Base-by-base conservation (phyloP, 176 grass and related monocot genomes). In the Microstegium vimineum region DNA sequence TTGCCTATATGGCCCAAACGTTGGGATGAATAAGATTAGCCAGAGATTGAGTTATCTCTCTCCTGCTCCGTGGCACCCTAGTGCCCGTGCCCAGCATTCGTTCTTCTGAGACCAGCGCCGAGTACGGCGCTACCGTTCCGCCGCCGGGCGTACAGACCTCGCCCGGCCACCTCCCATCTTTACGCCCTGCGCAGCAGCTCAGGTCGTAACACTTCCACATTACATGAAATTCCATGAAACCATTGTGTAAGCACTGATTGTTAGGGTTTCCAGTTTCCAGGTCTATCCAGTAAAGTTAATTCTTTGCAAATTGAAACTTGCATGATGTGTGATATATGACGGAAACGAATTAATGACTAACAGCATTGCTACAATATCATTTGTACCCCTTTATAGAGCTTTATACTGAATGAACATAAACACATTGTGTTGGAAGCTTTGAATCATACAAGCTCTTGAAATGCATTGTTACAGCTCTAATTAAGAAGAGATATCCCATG, bases 191-290 rank as follows among this genome's bases (percentile, higher is more conserved):
- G n/a, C n/a, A n/a, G n/a, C n/a, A n/a, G n/a, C n/a, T n/a, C n/a
- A n/a, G n/a, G n/a, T n/a, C n/a, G n/a, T n/a, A n/a, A n/a, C n/a
- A n/a, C n/a, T 82, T 78, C 20, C 51, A 40, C 47, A 70, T 73
- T 74, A 79, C 12, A 78, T 82, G 30, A 67, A 56, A 56, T 80
- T 51, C 69, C 67, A 56, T 16, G 25, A 18, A 33, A 59, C 23
- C 71, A 57, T 4, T 62, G 62, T 71, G 25, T 65, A 27, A 69
- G 31, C 59, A 72, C 16, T 1, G 9, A 12, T 33, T 35, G 45
- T 34, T 52, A 60, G 16, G 45, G 18, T 10, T 36, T 49, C 52
- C 1, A 32, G 4, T 37, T 78, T 78, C 15, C 57, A 78, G 57
- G 6, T 64, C 71, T 41, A 37, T 73, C 27, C 36, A 43, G 6